Percentiles rank a stretch among this genome's conserved stretches.
These are phyloP conservation scores for Malassezia japonica DNA, from an alignment of 1,284 basidiomycete species.

Conservation along the genomic window DNA sequence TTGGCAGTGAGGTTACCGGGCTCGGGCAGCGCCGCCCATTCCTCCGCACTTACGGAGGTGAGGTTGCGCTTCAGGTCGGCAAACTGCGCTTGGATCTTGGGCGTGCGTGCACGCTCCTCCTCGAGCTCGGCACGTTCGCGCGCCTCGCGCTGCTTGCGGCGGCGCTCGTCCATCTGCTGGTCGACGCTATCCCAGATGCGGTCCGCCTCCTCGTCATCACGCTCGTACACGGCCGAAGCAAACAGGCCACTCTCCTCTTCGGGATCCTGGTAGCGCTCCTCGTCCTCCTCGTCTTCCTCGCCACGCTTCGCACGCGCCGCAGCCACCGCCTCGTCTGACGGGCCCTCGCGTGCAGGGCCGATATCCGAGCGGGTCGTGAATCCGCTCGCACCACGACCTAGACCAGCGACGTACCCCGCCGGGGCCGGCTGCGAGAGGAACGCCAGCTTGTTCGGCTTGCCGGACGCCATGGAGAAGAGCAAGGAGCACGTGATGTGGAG, in stretches of 20 bases:
- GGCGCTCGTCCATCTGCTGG: slow-evolving; percentile 74
- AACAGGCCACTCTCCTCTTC: slow-evolving; percentile 96
- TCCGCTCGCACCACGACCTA: slow-evolving; percentile 63
- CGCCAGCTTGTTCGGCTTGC: slow-evolving; percentile 36
- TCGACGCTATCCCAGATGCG: slow-evolving; percentile 86
- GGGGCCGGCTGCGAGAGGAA: slow-evolving; percentile 43
- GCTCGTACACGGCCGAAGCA: slow-evolving; percentile 87
- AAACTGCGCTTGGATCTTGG: slow-evolving; percentile 86
- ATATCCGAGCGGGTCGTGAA: slow-evolving; percentile 99
- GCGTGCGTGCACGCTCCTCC: slow-evolving; percentile 65
- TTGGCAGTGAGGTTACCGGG: slow-evolving; percentile 89
- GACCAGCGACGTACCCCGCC: slow-evolving; percentile 44
- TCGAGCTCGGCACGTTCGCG: slow-evolving; percentile 64
- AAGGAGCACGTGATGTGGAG: not conserved
- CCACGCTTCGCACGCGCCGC: slow-evolving; percentile 45
- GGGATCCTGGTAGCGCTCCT: slow-evolving; percentile 85
- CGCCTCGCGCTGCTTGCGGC: slow-evolving; percentile 70
- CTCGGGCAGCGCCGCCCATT: slow-evolving; percentile 91
- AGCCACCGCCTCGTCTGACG: slow-evolving; percentile 78
- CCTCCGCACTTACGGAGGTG: slow-evolving; percentile 71
- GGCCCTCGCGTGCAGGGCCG: slow-evolving; percentile 88
- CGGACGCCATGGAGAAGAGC: slow-evolving; percentile 19
- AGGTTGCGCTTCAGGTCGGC: slow-evolving; percentile 87
- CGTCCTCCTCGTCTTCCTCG: slow-evolving; percentile 50
- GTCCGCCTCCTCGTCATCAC: slow-evolving; percentile 95